phyloP scores from a whole-genome alignment of 345 rosid genomes.

The Arabis alpina region DNA sequence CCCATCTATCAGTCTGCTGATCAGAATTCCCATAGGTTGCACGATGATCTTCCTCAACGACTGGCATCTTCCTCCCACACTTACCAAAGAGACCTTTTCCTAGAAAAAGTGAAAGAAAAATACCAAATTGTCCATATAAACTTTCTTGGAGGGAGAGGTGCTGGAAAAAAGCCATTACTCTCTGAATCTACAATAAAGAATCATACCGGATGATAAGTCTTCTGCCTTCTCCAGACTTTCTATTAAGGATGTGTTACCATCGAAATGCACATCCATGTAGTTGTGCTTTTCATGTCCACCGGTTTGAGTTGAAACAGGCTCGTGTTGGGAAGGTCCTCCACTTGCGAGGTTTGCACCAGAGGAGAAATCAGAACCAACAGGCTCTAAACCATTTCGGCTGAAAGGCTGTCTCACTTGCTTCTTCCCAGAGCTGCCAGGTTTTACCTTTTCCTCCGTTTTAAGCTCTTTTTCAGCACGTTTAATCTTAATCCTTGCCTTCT shows the following conservation, averaged over 20 bases:
- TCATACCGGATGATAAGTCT: conserved; percentile 70
- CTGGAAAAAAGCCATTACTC: conserved; percentile 9
- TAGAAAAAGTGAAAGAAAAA: conserved; percentile 27
- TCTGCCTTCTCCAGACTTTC: conserved; percentile 71
- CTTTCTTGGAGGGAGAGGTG: conserved; percentile 1
- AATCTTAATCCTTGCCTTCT: conserved; percentile 60
- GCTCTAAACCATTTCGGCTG: conserved; percentile 51
- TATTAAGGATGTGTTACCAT: conserved; percentile 50
- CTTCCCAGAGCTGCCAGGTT: conserved; percentile 50
- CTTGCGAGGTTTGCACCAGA: conserved; percentile 64
- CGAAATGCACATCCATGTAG: conserved; percentile 51
- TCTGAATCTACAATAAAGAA: background rate
- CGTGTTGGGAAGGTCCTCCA: conserved; percentile 55
- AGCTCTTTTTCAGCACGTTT: conserved; percentile 59
- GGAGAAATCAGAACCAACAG: conserved; percentile 65
- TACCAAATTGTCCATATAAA: background rate
- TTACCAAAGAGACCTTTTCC: conserved; percentile 63
- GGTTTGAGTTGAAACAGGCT: conserved; percentile 48
- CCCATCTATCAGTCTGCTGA: conserved; percentile 54
- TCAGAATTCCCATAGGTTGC: conserved; percentile 58
- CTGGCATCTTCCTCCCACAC: conserved; percentile 55
- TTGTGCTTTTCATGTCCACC: conserved; percentile 56
- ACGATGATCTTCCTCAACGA: conserved; percentile 68
- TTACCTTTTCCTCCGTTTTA: conserved; percentile 54
- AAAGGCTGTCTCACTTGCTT: conserved; percentile 67